Percentiles rank a stretch among this genome's conserved stretches.
These are phyloP conservation scores for Yarrowia sp. DNA, from an alignment of 805 yeast genomes.

Conservation along the genomic window DNA sequence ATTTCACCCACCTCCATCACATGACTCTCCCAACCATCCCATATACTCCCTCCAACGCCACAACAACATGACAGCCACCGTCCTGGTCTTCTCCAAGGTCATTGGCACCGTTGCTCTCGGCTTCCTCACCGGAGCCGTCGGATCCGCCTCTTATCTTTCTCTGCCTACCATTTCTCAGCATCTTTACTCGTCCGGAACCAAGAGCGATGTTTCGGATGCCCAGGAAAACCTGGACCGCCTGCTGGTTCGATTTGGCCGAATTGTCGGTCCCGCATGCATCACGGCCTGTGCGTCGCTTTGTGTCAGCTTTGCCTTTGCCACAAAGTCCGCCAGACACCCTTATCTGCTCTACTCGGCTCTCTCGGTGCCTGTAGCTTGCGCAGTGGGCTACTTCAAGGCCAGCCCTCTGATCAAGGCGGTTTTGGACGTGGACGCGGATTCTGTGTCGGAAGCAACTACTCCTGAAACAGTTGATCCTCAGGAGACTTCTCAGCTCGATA, in stretches of 20 bases:
- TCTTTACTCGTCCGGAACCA: slow-evolving; percentile 5
- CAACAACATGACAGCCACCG: slow-evolving; percentile 30
- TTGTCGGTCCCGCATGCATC: slow-evolving; percentile 32
- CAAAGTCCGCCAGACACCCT: slow-evolving; percentile 38
- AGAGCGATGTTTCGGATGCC: slow-evolving; percentile 20
- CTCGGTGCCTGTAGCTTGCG: slow-evolving; percentile 34
- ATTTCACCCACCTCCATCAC: background rate
- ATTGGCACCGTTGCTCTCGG: slow-evolving; percentile 41
- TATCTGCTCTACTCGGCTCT: slow-evolving; percentile 40
- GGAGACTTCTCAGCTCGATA: slow-evolving; percentile 21
- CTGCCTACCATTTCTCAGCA: slow-evolving; percentile 29
- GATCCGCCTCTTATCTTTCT: slow-evolving; percentile 31
- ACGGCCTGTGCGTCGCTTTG: slow-evolving; percentile 33
- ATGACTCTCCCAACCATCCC: background rate
- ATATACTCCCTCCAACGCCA: background rate
- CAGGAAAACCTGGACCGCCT: slow-evolving; percentile 26
- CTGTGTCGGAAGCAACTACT: background rate
- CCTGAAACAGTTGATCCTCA: background rate
- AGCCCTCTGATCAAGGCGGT: slow-evolving; percentile 4
- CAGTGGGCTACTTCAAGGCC: slow-evolving; percentile 25
- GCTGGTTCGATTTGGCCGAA: slow-evolving; percentile 14
- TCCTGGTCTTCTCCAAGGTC: slow-evolving; percentile 38
- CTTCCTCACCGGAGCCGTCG: slow-evolving; percentile 39
- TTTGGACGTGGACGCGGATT: slow-evolving; percentile 6
- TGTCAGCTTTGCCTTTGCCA: slow-evolving; percentile 34